phyloP scores from a whole-genome alignment of 2,329 filamentous ascomycete species.

The Stachybotrys chlorohalonatus region DNA sequence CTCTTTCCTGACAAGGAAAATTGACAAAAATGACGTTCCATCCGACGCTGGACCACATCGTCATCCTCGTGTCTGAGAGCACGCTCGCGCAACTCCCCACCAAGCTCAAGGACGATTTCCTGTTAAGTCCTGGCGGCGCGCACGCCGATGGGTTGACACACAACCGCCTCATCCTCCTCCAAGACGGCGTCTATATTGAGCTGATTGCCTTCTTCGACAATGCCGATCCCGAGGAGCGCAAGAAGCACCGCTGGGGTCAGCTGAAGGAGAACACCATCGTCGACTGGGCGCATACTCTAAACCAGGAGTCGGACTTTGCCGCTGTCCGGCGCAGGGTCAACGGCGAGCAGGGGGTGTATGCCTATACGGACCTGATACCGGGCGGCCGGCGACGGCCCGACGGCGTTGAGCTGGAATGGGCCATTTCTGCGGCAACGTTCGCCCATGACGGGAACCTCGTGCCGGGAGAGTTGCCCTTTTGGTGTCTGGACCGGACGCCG shows the following conservation, averaged over 20 bases:
- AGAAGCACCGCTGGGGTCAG: constrained; percentile 49
- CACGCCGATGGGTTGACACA: constrained; percentile 52
- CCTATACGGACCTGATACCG: constrained; percentile 37
- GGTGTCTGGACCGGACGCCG: constrained; percentile 54
- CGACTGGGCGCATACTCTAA: constrained; percentile 51
- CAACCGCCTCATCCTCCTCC: constrained; percentile 54
- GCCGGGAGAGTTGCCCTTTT: constrained; percentile 52
- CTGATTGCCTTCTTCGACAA: constrained; percentile 52
- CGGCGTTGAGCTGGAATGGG: constrained; percentile 49
- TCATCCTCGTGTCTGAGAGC: constrained; percentile 49
- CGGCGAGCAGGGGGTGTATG: constrained; percentile 20
- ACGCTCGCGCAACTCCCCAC: constrained; percentile 36
- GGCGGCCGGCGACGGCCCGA: constrained; percentile 48
- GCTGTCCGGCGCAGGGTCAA: constrained; percentile 26
- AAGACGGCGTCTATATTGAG: constrained; percentile 58
- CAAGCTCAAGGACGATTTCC: constrained; percentile 45
- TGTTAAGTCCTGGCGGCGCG: constrained; percentile 48
- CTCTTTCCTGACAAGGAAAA: too few relatives aligned
- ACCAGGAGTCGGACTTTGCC: constrained; percentile 22
- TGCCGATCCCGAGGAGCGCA: constrained; percentile 25
- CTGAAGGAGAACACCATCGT: constrained; percentile 40
- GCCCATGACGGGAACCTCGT: constrained; percentile 13
- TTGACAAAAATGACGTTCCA: not conserved
- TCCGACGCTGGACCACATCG: constrained; percentile 50
- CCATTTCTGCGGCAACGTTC: constrained; percentile 36